A percentile compares a stretch with the other conserved stretches of the same genome.
phyloP scores from a whole-genome alignment of 1,284 basidiomycete genomes.

The Trichosporon coremiiforme region DNA sequence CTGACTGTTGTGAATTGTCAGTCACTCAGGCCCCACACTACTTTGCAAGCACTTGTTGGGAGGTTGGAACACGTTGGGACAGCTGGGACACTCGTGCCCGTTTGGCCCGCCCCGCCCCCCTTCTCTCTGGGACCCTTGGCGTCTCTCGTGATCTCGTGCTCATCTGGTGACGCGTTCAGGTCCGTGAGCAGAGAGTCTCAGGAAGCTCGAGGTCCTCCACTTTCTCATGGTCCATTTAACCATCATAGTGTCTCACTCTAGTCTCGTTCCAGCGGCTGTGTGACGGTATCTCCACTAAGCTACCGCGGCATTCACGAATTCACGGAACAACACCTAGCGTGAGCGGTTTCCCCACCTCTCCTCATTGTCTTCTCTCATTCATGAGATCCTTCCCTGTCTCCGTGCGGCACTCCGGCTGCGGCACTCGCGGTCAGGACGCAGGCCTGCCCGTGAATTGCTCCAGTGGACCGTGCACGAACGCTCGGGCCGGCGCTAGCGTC shows the following conservation, averaged over 20 bases:
- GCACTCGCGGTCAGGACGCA: not conserved
- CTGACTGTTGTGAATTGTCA: conserved; percentile 1
- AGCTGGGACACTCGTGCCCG: not conserved
- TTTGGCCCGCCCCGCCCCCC: not conserved
- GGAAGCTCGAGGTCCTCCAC: not conserved
- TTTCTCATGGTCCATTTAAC: not conserved
- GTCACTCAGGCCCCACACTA: conserved; percentile 2
- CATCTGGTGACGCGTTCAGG: not conserved
- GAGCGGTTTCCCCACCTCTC: not conserved
- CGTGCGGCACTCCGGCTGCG: not conserved
- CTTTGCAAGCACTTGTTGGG: not conserved
- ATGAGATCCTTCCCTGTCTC: not conserved
- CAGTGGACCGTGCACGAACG: not conserved
- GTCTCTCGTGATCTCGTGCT: not conserved
- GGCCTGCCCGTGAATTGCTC: not conserved
- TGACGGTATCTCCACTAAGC: not conserved
- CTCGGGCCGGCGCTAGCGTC: too few relatives aligned
- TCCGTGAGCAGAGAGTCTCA: not conserved
- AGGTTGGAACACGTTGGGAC: not conserved
- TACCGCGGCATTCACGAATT: not conserved
- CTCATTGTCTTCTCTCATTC: not conserved
- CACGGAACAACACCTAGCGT: not conserved
- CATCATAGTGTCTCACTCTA: conserved; percentile 10
- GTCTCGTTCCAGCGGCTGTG: conserved; percentile 12
- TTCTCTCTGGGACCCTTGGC: not conserved